These are phyloP conservation scores for Yamadazyma olivae DNA, from an alignment of 805 yeast genomes.

Conservation along the genomic window DNA sequence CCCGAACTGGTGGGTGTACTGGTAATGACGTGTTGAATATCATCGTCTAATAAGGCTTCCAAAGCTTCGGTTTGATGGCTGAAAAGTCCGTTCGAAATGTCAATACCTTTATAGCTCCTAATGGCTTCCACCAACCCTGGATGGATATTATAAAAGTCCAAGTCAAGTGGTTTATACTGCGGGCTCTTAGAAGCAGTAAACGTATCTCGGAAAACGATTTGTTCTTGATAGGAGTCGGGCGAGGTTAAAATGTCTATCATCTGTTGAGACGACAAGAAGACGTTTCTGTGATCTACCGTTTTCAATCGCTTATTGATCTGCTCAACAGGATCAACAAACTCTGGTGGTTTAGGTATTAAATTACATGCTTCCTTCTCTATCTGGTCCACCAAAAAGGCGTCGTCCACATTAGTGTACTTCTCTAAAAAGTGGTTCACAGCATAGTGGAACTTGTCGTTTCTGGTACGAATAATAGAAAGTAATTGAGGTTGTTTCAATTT, in stretches of 20 bases:
- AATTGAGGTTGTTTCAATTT: constrained; percentile 52
- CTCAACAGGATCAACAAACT: constrained; percentile 14
- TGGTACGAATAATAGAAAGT: constrained; percentile 53
- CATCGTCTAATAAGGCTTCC: constrained; percentile 42
- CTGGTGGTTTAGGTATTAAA: constrained; percentile 9
- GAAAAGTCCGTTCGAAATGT: constrained; percentile 51
- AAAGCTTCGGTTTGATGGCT: constrained; percentile 82
- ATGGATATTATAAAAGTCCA: constrained; percentile 29
- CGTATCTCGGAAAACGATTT: constrained; percentile 54
- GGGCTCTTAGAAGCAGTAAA: constrained; percentile 47
- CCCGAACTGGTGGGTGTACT: constrained; percentile 98
- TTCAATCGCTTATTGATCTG: constrained; percentile 11
- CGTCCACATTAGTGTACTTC: constrained; percentile 1
- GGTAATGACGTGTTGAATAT: constrained; percentile 64
- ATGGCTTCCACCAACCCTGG: constrained; percentile 50
- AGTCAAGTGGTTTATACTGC: constrained; percentile 38
- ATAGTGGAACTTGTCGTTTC: constrained; percentile 50
- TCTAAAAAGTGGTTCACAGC: constrained; percentile 13
- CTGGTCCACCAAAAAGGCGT: constrained; percentile 4
- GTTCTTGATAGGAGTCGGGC: constrained; percentile 55
- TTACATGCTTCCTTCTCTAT: not conserved
- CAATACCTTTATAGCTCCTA: constrained; percentile 40
- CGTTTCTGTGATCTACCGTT: constrained; percentile 2
- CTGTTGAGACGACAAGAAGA: constrained; percentile 39
- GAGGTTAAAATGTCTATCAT: constrained; percentile 49